Evolutionary conservation across 768 basidiomycete genomes (phyloP), one percentile per base, ranked within the genome.

Genomic region (Mycena haematopus): DNA sequence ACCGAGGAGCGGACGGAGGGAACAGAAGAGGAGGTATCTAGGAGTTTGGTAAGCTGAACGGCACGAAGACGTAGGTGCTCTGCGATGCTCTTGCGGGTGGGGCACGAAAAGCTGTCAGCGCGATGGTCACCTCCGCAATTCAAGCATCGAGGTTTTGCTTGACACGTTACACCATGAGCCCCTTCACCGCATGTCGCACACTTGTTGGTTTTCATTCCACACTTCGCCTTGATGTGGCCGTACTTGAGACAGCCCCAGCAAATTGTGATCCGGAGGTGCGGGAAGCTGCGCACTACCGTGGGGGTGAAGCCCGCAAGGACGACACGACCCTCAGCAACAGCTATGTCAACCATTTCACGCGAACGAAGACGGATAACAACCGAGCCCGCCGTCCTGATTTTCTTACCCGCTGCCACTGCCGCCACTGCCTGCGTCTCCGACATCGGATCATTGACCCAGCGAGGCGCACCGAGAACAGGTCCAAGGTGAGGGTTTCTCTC

Each of bases 121-220:
- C 51, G 51, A 38, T 52, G 33, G 7, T 52, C 51, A 21, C 51
- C 33, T 3, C 51, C 51, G 22, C 51, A 52, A 14, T 52, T 52
- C 17, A 52, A 21, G n/a, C 51, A 52, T 10, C 14, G 27, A 19
- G 51, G 51, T 38, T 52, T 52, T n/a, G 22, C 31, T 4, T 22
- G 25, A 21, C 51, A 52, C 19, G 22, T 27, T 25, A n/a, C 33
- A 4, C 51, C 51, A 21, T 52, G 31, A 3, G n/a, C 51, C 2
- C 17, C 7, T 21, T 52, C 47, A 4, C 47, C 27, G 27, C 47
- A 49, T 4, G 21, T 19, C 4, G 25, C 47, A 27, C 47, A 49
- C n/a, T 49, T 49, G 6, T 17, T 17, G 10, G 6, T 24, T 15
- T 49, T 49, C 9, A 13, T 27, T 19, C 25, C 19, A 13, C 47